Base-by-base conservation (phyloP, 768 basidiomycete species). In the Mycena maculata region DNA sequence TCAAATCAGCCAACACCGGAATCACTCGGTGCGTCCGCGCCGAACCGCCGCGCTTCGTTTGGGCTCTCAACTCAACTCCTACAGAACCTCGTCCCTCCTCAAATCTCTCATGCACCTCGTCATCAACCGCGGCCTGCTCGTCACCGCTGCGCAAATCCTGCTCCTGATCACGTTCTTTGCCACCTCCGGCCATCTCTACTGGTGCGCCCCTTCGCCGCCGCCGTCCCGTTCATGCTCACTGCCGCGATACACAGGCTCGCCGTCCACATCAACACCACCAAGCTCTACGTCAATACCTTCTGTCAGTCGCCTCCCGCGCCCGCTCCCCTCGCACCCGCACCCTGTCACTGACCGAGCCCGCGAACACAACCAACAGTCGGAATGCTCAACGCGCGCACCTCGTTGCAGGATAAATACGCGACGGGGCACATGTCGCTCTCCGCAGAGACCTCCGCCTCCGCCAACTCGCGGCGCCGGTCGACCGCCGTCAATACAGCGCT, bases 261-360 rank as follows among this genome's bases (percentile, higher is more conserved):
- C 1, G 78, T 85, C 63, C 83, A 84, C 61, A 76, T 84, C 61
- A 84, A 83, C 55, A 81, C 84, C 11, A 84, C 83, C 2, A 84
- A 82, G 45, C 74, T 85, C 9, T 85, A 85, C 66, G 83, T 81
- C 18, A 84, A 84, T 63, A 84, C 83, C 1, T 84, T 84, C 71
- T 84, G 84, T 84, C 62, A 78, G 84, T 88, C 15, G 61, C 54
- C 28, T 25, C 38, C n/a, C 28, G 33, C 33, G 8, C 33, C 8
- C 33, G 33, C 33, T 13, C 6, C 33, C 33, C 13, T 36, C 13
- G 13, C 33, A 36, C 33, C 33, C 33, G 33, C n/a, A n/a, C n/a
- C n/a, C n/a, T n/a, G n/a, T n/a, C n/a, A n/a, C n/a, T n/a, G n/a
- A n/a, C n/a, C n/a, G n/a, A n/a, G n/a, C n/a, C n/a, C n/a, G n/a